A percentile compares a stretch with the other conserved stretches of the same genome.
Conservation (phyloP, 2,329 filamentous ascomycete species). For the Cladosporium sp. region DNA sequence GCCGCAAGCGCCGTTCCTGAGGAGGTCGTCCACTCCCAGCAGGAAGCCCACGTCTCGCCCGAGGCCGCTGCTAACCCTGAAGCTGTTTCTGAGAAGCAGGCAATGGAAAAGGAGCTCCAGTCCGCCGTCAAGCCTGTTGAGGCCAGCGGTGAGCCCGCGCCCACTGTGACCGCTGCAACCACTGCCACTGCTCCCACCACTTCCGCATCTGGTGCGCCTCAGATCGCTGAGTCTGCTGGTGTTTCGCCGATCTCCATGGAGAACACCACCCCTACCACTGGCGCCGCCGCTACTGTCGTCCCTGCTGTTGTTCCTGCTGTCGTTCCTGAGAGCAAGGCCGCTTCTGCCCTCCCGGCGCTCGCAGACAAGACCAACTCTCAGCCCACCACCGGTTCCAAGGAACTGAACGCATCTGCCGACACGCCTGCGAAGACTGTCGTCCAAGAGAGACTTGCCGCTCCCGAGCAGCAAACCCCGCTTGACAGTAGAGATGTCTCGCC, state of each 20-base stretch:
- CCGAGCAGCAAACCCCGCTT: neutral
- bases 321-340: neutral
- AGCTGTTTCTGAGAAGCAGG: conserved; percentile 71
- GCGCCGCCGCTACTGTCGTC: neutral
- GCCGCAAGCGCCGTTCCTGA: conserved; percentile 23
- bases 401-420: conserved; percentile 15
- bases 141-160: conserved; percentile 43
- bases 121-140: conserved; percentile 49
- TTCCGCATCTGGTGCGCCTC: conserved; percentile 25
- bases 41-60: conserved; percentile 46
- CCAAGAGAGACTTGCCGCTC: conserved; percentile 7
- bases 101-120: conserved; percentile 69
- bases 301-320: neutral
- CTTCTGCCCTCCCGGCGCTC: conserved; percentile 4
- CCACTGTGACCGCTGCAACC: conserved; percentile 28
- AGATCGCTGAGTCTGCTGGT: conserved; percentile 23
- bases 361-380: conserved; percentile 6
- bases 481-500: conserved; percentile 10
- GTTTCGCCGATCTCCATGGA: conserved; percentile 12
- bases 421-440: conserved; percentile 14
- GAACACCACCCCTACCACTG: conserved; percentile 6
- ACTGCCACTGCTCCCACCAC: conserved; percentile 2
- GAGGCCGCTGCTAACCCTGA: conserved; percentile 67
- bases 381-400: conserved; percentile 2
- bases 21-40: conserved; percentile 27